phyloP scores from a whole-genome alignment of 768 basidiomycete genomes.

The Serendipita vermifera region DNA sequence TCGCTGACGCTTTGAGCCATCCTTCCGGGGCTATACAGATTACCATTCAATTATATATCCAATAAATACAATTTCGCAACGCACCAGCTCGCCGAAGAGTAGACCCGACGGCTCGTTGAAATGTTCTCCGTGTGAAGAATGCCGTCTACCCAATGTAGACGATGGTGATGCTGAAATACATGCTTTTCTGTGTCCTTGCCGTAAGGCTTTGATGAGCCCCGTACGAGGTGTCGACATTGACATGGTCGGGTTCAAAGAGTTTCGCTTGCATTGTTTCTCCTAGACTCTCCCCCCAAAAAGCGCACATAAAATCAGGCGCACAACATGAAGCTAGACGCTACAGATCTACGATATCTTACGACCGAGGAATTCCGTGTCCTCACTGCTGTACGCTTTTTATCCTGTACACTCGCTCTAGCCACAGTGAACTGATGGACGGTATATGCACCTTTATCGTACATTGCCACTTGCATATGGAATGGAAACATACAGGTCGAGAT shows the following conservation, averaged over 20 bases:
- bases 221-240: neutral
- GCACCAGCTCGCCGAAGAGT: constrained; percentile 81
- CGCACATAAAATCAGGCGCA: neutral
- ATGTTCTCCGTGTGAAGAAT: constrained; percentile 37
- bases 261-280: no score
- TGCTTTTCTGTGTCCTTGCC: neutral
- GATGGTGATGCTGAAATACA: neutral
- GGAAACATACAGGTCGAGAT: constrained; percentile 63
- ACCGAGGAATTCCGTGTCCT: constrained; percentile 92
- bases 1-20: constrained; percentile 52
- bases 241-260: neutral
- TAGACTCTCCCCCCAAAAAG: no score
- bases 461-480: neutral
- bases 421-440: neutral
- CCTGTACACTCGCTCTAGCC: neutral
- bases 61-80: constrained; percentile 13
- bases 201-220: neutral
- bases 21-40: constrained; percentile 5
- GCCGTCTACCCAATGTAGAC: constrained; percentile 3
- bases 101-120: constrained; percentile 84
- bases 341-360: constrained; percentile 84
- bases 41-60: neutral
- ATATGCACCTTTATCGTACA: neutral
- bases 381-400: constrained; percentile 59
- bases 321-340: constrained; percentile 85